Conservation (phyloP, 78 protist genomes). For the Dictyostelium intermedium region DNA sequence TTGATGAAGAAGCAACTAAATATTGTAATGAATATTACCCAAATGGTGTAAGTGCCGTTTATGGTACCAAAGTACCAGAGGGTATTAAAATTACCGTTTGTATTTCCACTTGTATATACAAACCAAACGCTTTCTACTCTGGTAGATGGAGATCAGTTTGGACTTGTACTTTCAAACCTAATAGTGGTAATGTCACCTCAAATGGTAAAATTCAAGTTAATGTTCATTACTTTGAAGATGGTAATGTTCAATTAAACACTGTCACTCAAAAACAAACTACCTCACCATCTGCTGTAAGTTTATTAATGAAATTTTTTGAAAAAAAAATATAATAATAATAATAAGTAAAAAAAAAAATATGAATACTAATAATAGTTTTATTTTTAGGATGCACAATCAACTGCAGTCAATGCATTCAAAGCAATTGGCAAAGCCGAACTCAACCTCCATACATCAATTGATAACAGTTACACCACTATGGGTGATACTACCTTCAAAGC, state of each 20-base stretch:
- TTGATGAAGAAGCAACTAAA: constrained; percentile 59
- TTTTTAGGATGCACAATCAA: constrained; percentile 49
- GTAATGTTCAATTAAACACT: constrained; percentile 88
- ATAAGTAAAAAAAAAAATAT: too few species aligned
- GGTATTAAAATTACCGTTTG: constrained; percentile 71
- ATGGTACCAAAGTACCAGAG: constrained; percentile 40
- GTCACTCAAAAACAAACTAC: constrained; percentile 54
- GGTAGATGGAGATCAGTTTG: constrained; percentile 88
- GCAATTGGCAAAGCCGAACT: constrained; percentile 75
- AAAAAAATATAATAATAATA: too few species aligned
- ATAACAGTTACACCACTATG: constrained; percentile 73
- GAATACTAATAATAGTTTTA: neutral
- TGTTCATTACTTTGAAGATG: constrained; percentile 87
- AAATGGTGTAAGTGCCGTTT: constrained; percentile 67
- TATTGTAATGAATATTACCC: constrained; percentile 63
- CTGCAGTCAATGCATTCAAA: constrained; percentile 63
- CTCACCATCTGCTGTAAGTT: constrained; percentile 30
- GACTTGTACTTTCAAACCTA: constrained; percentile 60
- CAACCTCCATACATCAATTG: constrained; percentile 65
- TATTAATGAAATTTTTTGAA: neutral
- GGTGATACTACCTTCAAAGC: constrained; percentile 87
- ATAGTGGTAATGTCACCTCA: constrained; percentile 19
- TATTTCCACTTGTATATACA: constrained; percentile 52
- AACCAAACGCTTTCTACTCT: constrained; percentile 81
- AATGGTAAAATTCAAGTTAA: constrained; percentile 76